Conservation (phyloP, 2,329 filamentous ascomycete species). For the Drechslera avenae region DNA sequence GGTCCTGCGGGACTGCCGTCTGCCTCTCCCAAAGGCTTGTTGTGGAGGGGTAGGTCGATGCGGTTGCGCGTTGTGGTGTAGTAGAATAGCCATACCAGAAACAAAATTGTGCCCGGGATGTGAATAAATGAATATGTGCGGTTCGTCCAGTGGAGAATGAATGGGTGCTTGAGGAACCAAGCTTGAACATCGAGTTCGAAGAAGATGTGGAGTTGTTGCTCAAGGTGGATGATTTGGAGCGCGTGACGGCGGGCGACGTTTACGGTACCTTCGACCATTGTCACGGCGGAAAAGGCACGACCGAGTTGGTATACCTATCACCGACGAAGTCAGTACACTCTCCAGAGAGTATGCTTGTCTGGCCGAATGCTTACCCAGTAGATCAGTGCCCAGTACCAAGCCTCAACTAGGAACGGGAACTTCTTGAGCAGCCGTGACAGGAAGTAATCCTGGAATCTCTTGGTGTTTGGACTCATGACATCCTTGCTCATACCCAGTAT, state of each 20-base stretch:
- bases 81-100: constrained; percentile 70
- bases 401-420: constrained; percentile 74
- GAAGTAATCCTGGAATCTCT: constrained; percentile 63
- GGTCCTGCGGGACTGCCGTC: constrained; percentile 55
- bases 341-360: background rate
- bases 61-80: constrained; percentile 68
- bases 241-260: constrained; percentile 71
- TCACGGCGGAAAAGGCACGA: constrained; percentile 72
- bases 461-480: constrained; percentile 66
- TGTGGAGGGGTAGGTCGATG: constrained; percentile 48
- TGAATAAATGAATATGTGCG: constrained; percentile 78
- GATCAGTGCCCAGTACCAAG: constrained; percentile 77
- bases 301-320: constrained; percentile 73
- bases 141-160: constrained; percentile 71
- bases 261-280: constrained; percentile 70
- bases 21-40: constrained; percentile 36
- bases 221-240: constrained; percentile 69
- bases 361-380: constrained; percentile 67
- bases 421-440: constrained; percentile 68
- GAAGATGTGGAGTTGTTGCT: constrained; percentile 68
- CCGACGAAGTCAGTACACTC: background rate
- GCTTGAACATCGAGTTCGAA: constrained; percentile 67
- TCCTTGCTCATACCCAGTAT: constrained; percentile 54
- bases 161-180: constrained; percentile 60
- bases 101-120: constrained; percentile 76